A percentile compares a stretch with the other conserved stretches of the same genome.
Evolutionary conservation across 768 basidiomycete genomes (phyloP).

Genomic region (Kwoniella bestiolae): DNA sequence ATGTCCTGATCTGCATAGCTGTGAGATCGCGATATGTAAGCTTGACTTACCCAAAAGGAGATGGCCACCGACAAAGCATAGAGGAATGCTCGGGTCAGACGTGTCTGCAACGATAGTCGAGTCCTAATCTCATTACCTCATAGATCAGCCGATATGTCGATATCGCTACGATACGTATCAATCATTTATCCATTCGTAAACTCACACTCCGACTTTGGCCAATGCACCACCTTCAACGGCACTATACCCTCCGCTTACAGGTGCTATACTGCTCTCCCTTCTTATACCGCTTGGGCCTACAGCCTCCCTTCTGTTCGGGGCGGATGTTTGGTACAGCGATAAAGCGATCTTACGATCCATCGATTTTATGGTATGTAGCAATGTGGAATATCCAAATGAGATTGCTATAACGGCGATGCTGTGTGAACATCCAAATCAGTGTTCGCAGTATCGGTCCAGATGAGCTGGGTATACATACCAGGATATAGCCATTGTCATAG

Average conservation of each 20-base stretch:
- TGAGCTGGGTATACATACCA: conserved; percentile 37
- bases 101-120: conserved; percentile 20
- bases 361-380: conserved; percentile 37
- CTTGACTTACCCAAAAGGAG: conserved; percentile 53
- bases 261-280: conserved; percentile 34
- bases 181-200: too few relatives aligned
- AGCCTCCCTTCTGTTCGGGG: conserved; percentile 15
- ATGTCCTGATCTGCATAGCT: too few relatives aligned
- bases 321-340: conserved; percentile 28
- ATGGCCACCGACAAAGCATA: conserved; percentile 75
- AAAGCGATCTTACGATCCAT: conserved; percentile 43
- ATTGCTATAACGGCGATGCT: conserved; percentile 46
- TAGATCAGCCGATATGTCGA: too few relatives aligned
- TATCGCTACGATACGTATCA: too few relatives aligned
- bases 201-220: conserved; percentile 27
- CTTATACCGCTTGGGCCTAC: conserved; percentile 1
- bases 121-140: too few relatives aligned
- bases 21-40: not conserved
- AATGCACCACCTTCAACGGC: conserved; percentile 31
- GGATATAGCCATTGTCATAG: conserved; percentile 51
- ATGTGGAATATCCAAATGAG: conserved; percentile 46
- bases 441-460: too few relatives aligned
- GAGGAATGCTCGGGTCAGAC: conserved; percentile 57
- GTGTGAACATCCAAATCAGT: not conserved
- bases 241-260: conserved; percentile 30